Evolutionary conservation across 2,329 filamentous ascomycete genomes (phyloP).

Genomic region (Cladophialophora bantiana): DNA sequence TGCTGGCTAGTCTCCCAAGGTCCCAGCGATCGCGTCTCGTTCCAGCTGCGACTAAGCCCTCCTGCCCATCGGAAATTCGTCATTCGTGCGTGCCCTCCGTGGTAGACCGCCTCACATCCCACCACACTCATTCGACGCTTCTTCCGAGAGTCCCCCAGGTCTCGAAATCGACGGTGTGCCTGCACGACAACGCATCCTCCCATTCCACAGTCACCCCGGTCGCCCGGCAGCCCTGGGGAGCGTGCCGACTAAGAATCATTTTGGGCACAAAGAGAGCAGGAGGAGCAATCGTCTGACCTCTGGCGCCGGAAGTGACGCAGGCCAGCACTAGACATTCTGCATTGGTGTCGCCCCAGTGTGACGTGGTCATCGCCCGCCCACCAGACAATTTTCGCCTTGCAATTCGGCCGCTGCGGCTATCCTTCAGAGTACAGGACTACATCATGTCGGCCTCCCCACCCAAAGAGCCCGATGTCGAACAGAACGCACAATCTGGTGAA

Average conservation of each 20-base stretch:
- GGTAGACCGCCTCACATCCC: conserved; percentile 35
- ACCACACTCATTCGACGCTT: conserved; percentile 20
- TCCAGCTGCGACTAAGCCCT: conserved; percentile 16
- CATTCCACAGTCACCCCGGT: conserved; percentile 9
- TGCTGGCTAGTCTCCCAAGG: conserved; percentile 11
- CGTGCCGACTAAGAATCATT: conserved; percentile 32
- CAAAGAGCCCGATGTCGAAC: conserved; percentile 85
- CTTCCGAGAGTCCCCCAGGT: conserved; percentile 11
- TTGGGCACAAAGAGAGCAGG: conserved; percentile 37
- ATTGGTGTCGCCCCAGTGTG: conserved; percentile 42
- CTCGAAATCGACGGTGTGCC: conserved; percentile 7
- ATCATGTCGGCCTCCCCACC: conserved; percentile 95
- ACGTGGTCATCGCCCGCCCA: conserved; percentile 52
- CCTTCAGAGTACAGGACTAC: conserved; percentile 57
- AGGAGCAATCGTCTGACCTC: conserved; percentile 36
- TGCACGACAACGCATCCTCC: conserved; percentile 22
- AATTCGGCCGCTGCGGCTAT: conserved; percentile 46
- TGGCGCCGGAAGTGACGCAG: conserved; percentile 37
- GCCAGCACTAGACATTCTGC: conserved; percentile 37
- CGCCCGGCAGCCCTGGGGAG: conserved; percentile 22
- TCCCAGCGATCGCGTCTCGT: conserved; percentile 18
- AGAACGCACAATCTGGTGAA: conserved; percentile 91
- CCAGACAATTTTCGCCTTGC: conserved; percentile 47
- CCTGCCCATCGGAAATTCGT: conserved; percentile 26
- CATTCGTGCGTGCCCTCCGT: conserved; percentile 25